Conservation (phyloP, 768 basidiomycete species). For the Tylopilus subfusipes region DNA sequence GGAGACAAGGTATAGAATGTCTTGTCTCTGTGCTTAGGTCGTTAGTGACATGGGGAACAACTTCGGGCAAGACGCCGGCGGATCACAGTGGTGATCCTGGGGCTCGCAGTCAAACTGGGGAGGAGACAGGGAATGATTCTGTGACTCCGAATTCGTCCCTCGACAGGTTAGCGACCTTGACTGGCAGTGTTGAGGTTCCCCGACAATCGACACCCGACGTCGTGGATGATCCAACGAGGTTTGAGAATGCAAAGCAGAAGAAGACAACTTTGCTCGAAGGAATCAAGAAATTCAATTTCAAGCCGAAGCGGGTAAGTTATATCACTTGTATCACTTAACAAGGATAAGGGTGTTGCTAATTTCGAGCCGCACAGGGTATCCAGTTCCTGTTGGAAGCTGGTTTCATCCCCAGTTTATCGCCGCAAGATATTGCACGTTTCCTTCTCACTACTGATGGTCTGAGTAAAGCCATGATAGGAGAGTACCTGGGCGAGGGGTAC, state of each 20-base stretch:
- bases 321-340: conserved; percentile 4
- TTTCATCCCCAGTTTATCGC: conserved; percentile 70
- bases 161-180: conserved; percentile 49
- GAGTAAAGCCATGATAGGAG: conserved; percentile 94
- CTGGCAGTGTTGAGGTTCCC: conserved; percentile 50
- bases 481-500: conserved; percentile 96
- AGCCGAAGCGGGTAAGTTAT: conserved; percentile 83
- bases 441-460: conserved; percentile 86
- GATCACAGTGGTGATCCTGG: conserved; percentile 37
- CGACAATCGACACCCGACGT: conserved; percentile 75
- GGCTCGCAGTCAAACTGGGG: conserved; percentile 45
- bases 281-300: conserved; percentile 97
- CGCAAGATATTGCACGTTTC: conserved; percentile 81
- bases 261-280: conserved; percentile 95
- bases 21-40: conserved; percentile 85
- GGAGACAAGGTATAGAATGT: conserved; percentile 92
- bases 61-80: conserved; percentile 36
- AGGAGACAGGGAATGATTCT: conserved; percentile 52
- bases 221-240: conserved; percentile 85
- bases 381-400: conserved; percentile 85
- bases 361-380: conserved; percentile 58
- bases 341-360: neutral
- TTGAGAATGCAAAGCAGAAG: conserved; percentile 94
- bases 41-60: conserved; percentile 86
- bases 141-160: conserved; percentile 54